Conservation (phyloP, 306 rosid species). For the Vicia faba region DNA sequence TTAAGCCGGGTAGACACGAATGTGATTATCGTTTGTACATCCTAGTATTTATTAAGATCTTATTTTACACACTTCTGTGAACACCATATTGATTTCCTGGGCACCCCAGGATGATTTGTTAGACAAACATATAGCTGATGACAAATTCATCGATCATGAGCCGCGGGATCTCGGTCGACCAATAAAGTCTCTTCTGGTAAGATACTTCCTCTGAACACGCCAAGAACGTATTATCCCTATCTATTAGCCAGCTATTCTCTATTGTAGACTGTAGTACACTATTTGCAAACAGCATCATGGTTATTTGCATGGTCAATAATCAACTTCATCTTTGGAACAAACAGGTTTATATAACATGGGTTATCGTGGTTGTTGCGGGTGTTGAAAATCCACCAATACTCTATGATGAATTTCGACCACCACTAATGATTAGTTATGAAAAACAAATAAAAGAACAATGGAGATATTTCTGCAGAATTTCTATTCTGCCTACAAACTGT, state of each 20-base stretch:
- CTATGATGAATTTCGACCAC: too few species aligned
- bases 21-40: not conserved
- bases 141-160: constrained; percentile 63
- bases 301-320: constrained; percentile 14
- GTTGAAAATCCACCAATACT: too few species aligned
- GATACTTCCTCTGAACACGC: constrained; percentile 17
- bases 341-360: constrained; percentile 82
- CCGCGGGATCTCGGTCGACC: constrained; percentile 70
- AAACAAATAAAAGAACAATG: too few species aligned
- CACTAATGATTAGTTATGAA: too few species aligned
- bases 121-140: constrained; percentile 78
- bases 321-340: constrained; percentile 40
- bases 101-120: constrained; percentile 71
- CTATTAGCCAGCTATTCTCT: not conserved
- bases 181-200: constrained; percentile 81
- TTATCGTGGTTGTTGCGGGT: constrained; percentile 53
- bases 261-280: too few species aligned
- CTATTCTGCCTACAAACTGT: too few species aligned
- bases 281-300: not conserved
- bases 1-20: not conserved
- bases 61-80: not conserved
- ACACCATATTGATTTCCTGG: not conserved
- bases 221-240: not conserved
- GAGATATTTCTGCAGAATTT: too few species aligned
- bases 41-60: constrained; percentile 8